Base-by-base conservation (phyloP, 768 basidiomycete genomes). In the Aureoboletus auriporus region DNA sequence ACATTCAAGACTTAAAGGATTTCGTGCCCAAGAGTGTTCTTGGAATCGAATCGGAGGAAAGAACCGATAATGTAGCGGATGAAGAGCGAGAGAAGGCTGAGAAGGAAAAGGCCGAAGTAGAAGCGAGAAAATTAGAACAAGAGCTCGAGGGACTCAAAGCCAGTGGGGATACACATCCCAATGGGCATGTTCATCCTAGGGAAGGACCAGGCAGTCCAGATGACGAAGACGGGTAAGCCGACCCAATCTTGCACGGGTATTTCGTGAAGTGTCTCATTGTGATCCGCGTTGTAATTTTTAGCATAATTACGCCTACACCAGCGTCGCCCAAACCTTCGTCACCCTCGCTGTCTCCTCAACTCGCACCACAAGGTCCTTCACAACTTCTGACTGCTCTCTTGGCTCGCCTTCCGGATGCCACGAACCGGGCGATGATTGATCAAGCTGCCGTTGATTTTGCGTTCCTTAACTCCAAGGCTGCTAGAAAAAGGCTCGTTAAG, bases 361-460 rank as follows among this genome's bases (percentile, higher is more conserved):
- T 93, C 29, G 82, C 86, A 2, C 81, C 93, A 8, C 88, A 91
- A 54, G 96, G 94, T 6, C 95, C 96, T 8, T 91, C 93, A 0
- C 93, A 97, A 52, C 78, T 97, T 34, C 78, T 99, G 40, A 93
- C 89, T 5, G 89, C 91, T 10, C 74, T 99, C 16, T 83, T 99
- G 34, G 84, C 88, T 30, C 87, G 93, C 27, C 75, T 99, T 10
- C 89, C 95, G 0, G 95, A 99, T 64, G 89, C 90, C n/a, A 94
- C 89, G 11, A 97, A 93, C 60, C 82, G 90, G 13, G 77, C 80
- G 2, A 66, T 92, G 51, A 89, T 98, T 49, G 96, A 99, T 63
- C 91, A 95, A 68, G 86, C 87, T 27, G 93, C 93, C 0, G 82
- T 97, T 34, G 95, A 99, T 53, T 99, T 99, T 65, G 91, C 93